These are phyloP conservation scores for Trypanosoma lewisi DNA, from an alignment of 208 protist species.

Conservation along the genomic window DNA sequence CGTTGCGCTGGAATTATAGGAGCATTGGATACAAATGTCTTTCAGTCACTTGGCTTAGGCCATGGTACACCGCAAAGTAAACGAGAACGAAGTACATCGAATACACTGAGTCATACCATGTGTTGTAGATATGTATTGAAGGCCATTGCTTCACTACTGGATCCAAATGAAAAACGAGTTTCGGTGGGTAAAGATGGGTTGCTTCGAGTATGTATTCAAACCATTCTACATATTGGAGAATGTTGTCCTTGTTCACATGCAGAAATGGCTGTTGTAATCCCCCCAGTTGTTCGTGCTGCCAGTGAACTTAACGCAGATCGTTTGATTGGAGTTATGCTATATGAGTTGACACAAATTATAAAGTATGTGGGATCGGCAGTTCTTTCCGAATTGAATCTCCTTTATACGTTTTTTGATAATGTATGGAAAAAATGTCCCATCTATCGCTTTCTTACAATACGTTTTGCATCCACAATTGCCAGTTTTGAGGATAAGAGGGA, in stretches of 20 bases:
- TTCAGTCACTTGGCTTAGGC: conserved; percentile 50
- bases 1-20: conserved; percentile 76
- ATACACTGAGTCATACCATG: conserved; percentile 47
- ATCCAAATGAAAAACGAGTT: conserved; percentile 41
- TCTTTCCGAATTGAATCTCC: conserved; percentile 37
- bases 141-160: conserved; percentile 55
- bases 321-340: conserved; percentile 61
- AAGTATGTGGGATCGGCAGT: conserved; percentile 47
- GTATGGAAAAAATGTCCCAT: conserved; percentile 52
- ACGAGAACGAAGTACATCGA: conserved; percentile 19
- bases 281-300: conserved; percentile 54
- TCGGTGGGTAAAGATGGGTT: conserved; percentile 50
- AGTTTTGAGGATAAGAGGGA: conserved; percentile 50
- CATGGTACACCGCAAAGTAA: conserved; percentile 32
- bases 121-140: conserved; percentile 68
- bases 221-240: conserved; percentile 76
- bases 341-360: conserved; percentile 72
- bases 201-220: conserved; percentile 59
- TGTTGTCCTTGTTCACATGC: conserved; percentile 56
- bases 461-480: conserved; percentile 67
- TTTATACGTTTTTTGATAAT: conserved; percentile 63
- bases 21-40: conserved; percentile 73
- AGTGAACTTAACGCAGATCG: conserved; percentile 43
- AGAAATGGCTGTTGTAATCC: conserved; percentile 60
- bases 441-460: conserved; percentile 78